phyloP scores from a whole-genome alignment of 352 stramenopile genomes.

The Phytophthora sansomeana region DNA sequence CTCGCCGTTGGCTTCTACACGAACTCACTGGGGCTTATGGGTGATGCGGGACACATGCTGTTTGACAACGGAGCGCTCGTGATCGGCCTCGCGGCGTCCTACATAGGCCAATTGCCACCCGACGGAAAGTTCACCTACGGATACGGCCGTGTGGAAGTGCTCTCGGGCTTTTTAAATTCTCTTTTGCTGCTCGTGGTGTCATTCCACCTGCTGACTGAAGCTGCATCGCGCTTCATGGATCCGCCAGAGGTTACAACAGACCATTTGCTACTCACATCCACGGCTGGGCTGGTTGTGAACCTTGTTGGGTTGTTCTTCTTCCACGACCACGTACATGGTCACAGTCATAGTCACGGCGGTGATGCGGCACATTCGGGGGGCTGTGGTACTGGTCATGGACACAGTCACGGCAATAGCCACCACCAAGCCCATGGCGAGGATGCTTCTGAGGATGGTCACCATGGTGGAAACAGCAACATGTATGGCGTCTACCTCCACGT shows the following conservation, averaged over 20 bases:
- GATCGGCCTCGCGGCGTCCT: constrained; percentile 86
- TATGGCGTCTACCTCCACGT: constrained; percentile 93
- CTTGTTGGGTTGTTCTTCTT: constrained; percentile 92
- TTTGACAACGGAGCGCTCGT: constrained; percentile 89
- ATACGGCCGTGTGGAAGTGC: constrained; percentile 87
- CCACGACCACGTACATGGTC: constrained; percentile 87
- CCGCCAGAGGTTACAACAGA: constrained; percentile 82
- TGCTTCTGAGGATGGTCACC: constrained; percentile 34
- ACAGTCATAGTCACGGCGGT: constrained; percentile 65
- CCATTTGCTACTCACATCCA: constrained; percentile 88
- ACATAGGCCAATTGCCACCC: constrained; percentile 78
- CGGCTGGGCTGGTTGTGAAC: constrained; percentile 85
- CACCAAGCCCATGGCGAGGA: constrained; percentile 59
- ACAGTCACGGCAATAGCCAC: constrained; percentile 69
- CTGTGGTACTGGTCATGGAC: constrained; percentile 52
- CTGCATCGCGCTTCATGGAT: constrained; percentile 74
- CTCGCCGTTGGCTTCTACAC: constrained; percentile 84
- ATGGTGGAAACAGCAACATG: constrained; percentile 87
- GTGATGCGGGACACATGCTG: constrained; percentile 90
- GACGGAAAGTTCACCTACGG: constrained; percentile 85
- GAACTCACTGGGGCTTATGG: constrained; percentile 88
- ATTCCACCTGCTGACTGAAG: constrained; percentile 85
- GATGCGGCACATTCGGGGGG: constrained; percentile 42
- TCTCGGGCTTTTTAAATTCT: constrained; percentile 90
- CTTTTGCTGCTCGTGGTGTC: constrained; percentile 86